These are phyloP conservation scores for Blumeria hordei DNA, from an alignment of 2,329 filamentous ascomycete species.

Conservation along the genomic window DNA sequence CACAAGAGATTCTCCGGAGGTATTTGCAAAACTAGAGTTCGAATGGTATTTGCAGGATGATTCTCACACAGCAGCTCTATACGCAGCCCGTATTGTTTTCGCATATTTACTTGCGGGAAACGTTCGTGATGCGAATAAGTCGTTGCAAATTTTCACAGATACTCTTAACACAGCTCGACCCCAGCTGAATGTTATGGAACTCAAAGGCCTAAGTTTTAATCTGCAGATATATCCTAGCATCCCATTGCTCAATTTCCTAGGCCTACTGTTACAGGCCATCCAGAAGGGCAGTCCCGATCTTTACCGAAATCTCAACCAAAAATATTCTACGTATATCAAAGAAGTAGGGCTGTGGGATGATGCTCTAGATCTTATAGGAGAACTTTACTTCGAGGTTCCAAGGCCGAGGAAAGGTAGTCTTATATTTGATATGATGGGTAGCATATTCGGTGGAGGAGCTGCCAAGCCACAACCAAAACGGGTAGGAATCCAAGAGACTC, in stretches of 20 bases:
- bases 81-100: constrained; percentile 65
- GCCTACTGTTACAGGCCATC: constrained; percentile 57
- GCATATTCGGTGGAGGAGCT: constrained; percentile 49
- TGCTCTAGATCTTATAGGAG: constrained; percentile 62
- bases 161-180: constrained; percentile 31
- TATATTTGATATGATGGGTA: constrained; percentile 94
- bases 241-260: constrained; percentile 88
- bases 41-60: constrained; percentile 82
- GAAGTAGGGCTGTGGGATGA: constrained; percentile 62
- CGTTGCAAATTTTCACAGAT: constrained; percentile 52
- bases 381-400: constrained; percentile 91
- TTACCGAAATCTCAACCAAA: constrained; percentile 57
- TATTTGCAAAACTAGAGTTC: constrained; percentile 67
- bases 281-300: constrained; percentile 54
- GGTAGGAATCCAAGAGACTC: constrained; percentile 18
- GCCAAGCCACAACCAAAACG: constrained; percentile 16
- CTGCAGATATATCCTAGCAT: constrained; percentile 68
- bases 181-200: constrained; percentile 50
- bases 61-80: constrained; percentile 65
- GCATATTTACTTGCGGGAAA: constrained; percentile 84
- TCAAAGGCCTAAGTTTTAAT: constrained; percentile 50
- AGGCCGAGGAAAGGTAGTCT: constrained; percentile 78
- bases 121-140: constrained; percentile 65
- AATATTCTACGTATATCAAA: constrained; percentile 57
- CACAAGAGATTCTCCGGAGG: constrained; percentile 65